Evolutionary conservation across 495 filamentous ascomycete species (phyloP), one percentile per base, ranked within the genome.

Genomic region (Aspergillus bertholletiae): DNA sequence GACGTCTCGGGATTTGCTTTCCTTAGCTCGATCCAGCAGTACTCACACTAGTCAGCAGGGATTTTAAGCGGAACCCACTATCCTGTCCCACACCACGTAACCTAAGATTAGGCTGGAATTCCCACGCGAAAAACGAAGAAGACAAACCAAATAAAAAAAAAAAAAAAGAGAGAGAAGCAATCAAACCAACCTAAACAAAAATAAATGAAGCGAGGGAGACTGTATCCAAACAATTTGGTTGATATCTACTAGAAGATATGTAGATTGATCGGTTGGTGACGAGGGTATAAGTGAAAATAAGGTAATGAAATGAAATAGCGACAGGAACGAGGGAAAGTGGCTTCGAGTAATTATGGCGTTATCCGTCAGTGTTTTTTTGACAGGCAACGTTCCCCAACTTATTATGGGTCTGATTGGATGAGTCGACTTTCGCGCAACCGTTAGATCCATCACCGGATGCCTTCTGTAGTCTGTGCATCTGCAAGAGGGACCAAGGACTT

Each of bases 381-480:
- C 53, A 51, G 56, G 49, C 54, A 63, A 59, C 61, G 55, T 54
- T 53, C 44, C 50, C 55, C n/a, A n/a, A 18, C 20, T 26, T 55
- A 51, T 50, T 58, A 59, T 43, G 23, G 55, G 54, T 49, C 53
- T 55, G 46, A 57, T 65, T 55, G 56, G 53, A 46, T 47, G 44
- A 40, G 54, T 53, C 50, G n/a, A 45, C 23, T 50, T 52, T 60
- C 21, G 51, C 39, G 48, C 53, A 58, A 51, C 62, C 58, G 58
- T 65, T 65, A 53, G 62, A 64, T 64, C 57, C 54, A 61, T 62
- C 55, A 54, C 41, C 41, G 51, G 51, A 46, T 54, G 51, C 34
- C 34, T n/a, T 28, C 51, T 34, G 35, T 43, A 49, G 55, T 62
- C 59, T 58, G 55, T 62, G 59, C 55, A 58, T 50, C 48, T 32